These are phyloP conservation scores for Xylaria sp. DNA, from an alignment of 2,329 filamentous ascomycete genomes.

Conservation along the genomic window DNA sequence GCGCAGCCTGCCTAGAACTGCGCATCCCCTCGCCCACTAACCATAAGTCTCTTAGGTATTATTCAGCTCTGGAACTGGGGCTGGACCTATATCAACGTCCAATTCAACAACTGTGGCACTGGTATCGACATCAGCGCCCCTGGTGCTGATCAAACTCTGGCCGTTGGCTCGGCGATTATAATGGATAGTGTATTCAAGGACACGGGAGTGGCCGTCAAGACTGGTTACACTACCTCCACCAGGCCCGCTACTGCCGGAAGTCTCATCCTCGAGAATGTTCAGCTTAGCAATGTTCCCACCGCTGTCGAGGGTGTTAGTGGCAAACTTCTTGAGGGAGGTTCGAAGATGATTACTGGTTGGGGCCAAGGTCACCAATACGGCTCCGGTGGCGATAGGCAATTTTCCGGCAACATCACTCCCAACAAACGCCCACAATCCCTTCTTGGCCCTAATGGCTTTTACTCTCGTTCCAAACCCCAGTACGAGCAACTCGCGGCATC, in stretches of 20 bases:
- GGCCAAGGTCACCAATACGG: slow-evolving; percentile 71
- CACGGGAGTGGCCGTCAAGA: slow-evolving; percentile 68
- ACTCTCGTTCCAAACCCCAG: slow-evolving; percentile 73
- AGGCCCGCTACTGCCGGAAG: slow-evolving; percentile 55
- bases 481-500: slow-evolving; percentile 64
- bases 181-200: slow-evolving; percentile 72
- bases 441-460: slow-evolving; percentile 56
- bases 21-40: not conserved
- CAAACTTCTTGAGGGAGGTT: slow-evolving; percentile 60
- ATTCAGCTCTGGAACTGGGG: slow-evolving; percentile 77
- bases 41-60: slow-evolving; percentile 47
- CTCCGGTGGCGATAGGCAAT: slow-evolving; percentile 45
- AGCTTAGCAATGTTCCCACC: slow-evolving; percentile 45
- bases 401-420: slow-evolving; percentile 55
- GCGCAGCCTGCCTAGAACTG: slow-evolving; percentile 26
- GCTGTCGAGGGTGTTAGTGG: slow-evolving; percentile 47
- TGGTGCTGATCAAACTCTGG: slow-evolving; percentile 54
- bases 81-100: slow-evolving; percentile 69
- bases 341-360: slow-evolving; percentile 64
- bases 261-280: slow-evolving; percentile 61
- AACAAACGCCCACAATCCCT: slow-evolving; percentile 59
- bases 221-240: slow-evolving; percentile 55
- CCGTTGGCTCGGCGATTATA: slow-evolving; percentile 72
- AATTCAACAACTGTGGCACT: slow-evolving; percentile 63
- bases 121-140: slow-evolving; percentile 64